Evolutionary conservation across 2,329 filamentous ascomycete genomes (phyloP).

Genomic region (Cercospora sp.): DNA sequence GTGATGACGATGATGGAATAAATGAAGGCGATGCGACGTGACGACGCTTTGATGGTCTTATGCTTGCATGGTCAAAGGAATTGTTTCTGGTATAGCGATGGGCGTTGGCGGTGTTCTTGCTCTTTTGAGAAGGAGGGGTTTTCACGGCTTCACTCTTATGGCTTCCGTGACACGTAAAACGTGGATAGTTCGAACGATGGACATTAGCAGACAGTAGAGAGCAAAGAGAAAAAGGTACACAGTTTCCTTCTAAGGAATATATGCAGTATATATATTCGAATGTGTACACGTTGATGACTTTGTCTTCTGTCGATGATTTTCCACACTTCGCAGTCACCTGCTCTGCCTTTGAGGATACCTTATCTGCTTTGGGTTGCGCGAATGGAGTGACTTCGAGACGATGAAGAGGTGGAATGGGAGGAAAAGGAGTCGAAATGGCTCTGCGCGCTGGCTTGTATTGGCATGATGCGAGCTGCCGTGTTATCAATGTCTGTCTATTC

Average conservation of each 20-base stretch:
- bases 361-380: background rate
- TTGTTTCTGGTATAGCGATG: slow-evolving; percentile 8
- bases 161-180: background rate
- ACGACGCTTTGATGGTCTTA: background rate
- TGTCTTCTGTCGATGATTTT: background rate
- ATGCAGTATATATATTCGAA: background rate
- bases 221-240: background rate
- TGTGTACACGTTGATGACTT: background rate
- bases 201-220: background rate
- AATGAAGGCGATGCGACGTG: background rate
- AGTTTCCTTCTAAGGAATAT: background rate
- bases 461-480: background rate
- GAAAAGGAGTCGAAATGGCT: background rate
- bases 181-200: background rate
- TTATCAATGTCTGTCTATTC: background rate
- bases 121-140: background rate
- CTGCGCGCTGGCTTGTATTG: background rate
- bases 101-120: slow-evolving; percentile 7
- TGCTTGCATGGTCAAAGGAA: background rate
- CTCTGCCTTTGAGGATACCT: background rate
- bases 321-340: background rate
- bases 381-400: background rate
- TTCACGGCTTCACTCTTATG: background rate
- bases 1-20: background rate
- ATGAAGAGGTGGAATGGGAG: background rate